Evolutionary conservation across 768 basidiomycete species (phyloP), one percentile per base, ranked within the genome.

Genomic region (Stropharia rugosoannulata): DNA sequence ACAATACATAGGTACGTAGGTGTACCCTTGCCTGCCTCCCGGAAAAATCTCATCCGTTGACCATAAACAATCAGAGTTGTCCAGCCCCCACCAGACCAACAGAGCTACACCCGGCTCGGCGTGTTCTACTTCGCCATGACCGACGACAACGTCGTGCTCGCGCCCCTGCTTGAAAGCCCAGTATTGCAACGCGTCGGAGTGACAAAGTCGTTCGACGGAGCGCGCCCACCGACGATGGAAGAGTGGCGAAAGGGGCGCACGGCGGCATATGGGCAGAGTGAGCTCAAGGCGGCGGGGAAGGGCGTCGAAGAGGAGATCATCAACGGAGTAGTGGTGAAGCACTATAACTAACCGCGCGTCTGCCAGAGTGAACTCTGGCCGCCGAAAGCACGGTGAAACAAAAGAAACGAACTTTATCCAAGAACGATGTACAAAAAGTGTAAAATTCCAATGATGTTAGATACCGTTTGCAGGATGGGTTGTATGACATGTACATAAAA

Each of bases 31-130:
- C 41, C 15, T 32, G 29, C 25, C 16, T 16, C 18, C 22, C 39
- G 29, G 27, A 44, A 27, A 10, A 16, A 8, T 29, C 18, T 41
- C 19, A 36, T 37, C 11, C 16, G 10, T 37, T 29, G 10, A 44
- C 38, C n/a, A 19, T 41, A 29, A 15, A 2, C 4, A 8, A 1
- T n/a, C 48, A 79, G 84, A 13, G 84, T 86, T 15, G 72, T 83
- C 2, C 80, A 81, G 59, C 85, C 84, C 2, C 85, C 84, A 10
- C 59, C 64, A 0, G 83, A 85, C 56, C 85, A 86, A 58, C 77
- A 69, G 29, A 66, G 63, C 32, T 69, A 74, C 58, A 70, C 78
- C 13, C 80, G 84, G 7, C 72, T 85, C 1, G 84, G 85, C 0
- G 73, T 78, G 3, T 84, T 85, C 64, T 85, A 85, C 66, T 86